These are phyloP conservation scores for Neurospora tetraspora DNA, from an alignment of 495 filamentous ascomycete genomes.

Conservation along the genomic window DNA sequence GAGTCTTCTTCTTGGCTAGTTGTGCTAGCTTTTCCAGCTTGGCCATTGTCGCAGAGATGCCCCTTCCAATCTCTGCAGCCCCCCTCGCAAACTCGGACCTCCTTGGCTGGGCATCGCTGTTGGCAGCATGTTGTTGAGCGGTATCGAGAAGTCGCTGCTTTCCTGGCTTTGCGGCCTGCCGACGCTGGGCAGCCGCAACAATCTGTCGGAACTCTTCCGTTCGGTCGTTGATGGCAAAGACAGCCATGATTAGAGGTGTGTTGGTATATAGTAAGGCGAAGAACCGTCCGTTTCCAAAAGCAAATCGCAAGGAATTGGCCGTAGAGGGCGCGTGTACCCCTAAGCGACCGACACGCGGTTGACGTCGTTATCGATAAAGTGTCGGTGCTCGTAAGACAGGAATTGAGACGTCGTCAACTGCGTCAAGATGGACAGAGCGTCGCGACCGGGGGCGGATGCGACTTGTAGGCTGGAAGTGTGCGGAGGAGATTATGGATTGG, in stretches of 20 bases:
- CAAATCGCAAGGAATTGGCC: not conserved
- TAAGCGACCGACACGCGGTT: not conserved
- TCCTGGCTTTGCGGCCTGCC: slow-evolving; percentile 58
- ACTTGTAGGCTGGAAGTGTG: not conserved
- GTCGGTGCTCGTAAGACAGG: not conserved
- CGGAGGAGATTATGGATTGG: not conserved
- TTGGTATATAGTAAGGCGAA: not conserved
- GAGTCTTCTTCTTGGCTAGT: slow-evolving; percentile 89
- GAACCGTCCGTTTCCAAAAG: not conserved
- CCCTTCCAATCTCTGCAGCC: slow-evolving; percentile 82
- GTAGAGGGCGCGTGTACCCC: not conserved
- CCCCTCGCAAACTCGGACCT: slow-evolving; percentile 76
- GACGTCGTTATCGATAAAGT: not conserved
- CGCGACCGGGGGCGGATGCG: not conserved
- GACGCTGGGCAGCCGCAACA: slow-evolving; percentile 70
- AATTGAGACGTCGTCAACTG: not conserved
- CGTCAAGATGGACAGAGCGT: not conserved
- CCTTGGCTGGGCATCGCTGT: slow-evolving; percentile 46
- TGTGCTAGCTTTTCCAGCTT: slow-evolving; percentile 90
- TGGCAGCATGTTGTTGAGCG: slow-evolving; percentile 58
- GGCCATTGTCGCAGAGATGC: slow-evolving; percentile 83
- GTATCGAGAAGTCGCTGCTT: slow-evolving; percentile 69
- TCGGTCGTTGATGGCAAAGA: slow-evolving; percentile 83
- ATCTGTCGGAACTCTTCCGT: slow-evolving; percentile 90
- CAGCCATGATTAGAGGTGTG: slow-evolving; percentile 31